Base-by-base conservation (phyloP, 306 rosid genomes). In the Vachellia collinsii region DNA sequence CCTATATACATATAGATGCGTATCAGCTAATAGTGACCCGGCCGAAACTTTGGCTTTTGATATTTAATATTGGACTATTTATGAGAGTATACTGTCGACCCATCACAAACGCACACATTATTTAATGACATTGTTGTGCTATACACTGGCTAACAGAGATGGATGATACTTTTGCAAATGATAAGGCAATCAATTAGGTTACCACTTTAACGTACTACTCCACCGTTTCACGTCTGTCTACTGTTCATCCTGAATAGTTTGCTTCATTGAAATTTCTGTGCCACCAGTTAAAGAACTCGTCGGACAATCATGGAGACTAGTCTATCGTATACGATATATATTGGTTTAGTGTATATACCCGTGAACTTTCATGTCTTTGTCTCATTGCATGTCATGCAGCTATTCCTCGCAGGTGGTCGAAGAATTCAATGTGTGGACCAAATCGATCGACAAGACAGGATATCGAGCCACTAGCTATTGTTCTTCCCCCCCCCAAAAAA, bases 401-500 rank as follows among this genome's bases (percentile, higher is more conserved):
- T 77, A 41, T 79, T 74, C 34, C 78, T 62, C 85, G 89, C 91
- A 93, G 97, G 92, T 42, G 73, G 56, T 81, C 47, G 80, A 74
- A 61, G 80, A 70, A 71, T 76, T 76, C 77, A 74, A 76, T 56
- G 77, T 82, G 64, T 61, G 85, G 84, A 86, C 65, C 43, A 84
- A 88, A 75, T 83, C 85, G 93, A 75, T 83, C 86, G 97, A 87
- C 97, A 90, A 88, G 93, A 92, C 83, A 88, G 90, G 93, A 91
- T 94, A 91, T 94, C 34, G 34, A 29, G 34, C 34, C 34, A 29
- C 34, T 29, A 29, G 34, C 34, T 29, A 29, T 29, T 29, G 34
- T 29, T 29, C 34, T 2, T 2, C 34, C 34, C 34, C 34, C 34
- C 34, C 34, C 34, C 34, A 29, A 29, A n/a, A n/a, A n/a, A n/a